phyloP scores from a whole-genome alignment of 208 protist genomes.

The Leishmania tropica region DNA sequence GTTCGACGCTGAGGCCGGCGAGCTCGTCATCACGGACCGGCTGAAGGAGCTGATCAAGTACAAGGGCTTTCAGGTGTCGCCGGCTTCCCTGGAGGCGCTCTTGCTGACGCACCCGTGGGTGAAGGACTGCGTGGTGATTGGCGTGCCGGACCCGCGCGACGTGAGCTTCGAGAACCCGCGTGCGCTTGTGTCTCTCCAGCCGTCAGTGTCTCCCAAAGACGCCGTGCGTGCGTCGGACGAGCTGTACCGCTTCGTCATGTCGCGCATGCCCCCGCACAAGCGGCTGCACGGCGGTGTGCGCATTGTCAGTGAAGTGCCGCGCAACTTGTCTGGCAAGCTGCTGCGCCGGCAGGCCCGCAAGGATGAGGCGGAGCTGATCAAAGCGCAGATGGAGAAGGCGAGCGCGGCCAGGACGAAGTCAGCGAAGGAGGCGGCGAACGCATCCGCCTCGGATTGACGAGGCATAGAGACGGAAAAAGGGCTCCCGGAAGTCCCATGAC shows the following conservation, averaged over 20 bases:
- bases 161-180: constrained; percentile 68
- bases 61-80: constrained; percentile 91
- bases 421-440: neutral
- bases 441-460: neutral
- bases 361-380: constrained; percentile 37
- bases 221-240: constrained; percentile 41
- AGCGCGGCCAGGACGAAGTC: neutral
- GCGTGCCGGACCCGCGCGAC: constrained; percentile 45
- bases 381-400: constrained; percentile 9
- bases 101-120: constrained; percentile 65
- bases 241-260: constrained; percentile 49
- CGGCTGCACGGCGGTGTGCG: constrained; percentile 65
- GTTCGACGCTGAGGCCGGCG: constrained; percentile 37
- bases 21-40: constrained; percentile 65
- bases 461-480: neutral
- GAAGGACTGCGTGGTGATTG: constrained; percentile 71
- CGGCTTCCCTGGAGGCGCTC: constrained; percentile 77
- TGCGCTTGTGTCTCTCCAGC: constrained; percentile 69
- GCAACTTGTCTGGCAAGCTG: constrained; percentile 77
- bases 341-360: constrained; percentile 57
- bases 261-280: constrained; percentile 66
- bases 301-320: constrained; percentile 66
- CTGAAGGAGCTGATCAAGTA: constrained; percentile 93
- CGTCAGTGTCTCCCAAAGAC: constrained; percentile 29
- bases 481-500: neutral